Conservation (phyloP, 768 basidiomycete genomes). For the Pisolithus orientalis region DNA sequence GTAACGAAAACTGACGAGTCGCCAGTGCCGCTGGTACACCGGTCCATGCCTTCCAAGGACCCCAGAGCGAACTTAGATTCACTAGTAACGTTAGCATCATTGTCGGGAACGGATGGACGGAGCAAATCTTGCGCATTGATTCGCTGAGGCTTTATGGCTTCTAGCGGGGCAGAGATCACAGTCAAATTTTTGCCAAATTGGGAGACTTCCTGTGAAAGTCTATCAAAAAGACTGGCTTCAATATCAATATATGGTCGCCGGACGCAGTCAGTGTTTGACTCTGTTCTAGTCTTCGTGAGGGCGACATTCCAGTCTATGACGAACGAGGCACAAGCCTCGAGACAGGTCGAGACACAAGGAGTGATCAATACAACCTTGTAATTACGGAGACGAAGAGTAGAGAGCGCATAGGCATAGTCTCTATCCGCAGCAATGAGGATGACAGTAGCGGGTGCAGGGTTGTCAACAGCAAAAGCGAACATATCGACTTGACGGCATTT, state of each 20-base stretch:
- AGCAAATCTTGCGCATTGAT: constrained; percentile 19
- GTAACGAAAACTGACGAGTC: constrained; percentile 3
- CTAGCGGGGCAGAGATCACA: background rate
- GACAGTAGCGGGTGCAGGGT: constrained; percentile 45
- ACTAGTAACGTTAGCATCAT: constrained; percentile 4
- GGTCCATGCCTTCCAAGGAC: constrained; percentile 5
- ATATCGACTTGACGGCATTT: constrained; percentile 49
- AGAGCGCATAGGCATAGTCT: constrained; percentile 61
- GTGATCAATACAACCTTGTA: constrained; percentile 48
- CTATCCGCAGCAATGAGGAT: constrained; percentile 63
- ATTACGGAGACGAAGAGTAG: constrained; percentile 46
- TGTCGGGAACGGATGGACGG: constrained; percentile 10
- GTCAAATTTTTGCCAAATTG: constrained; percentile 9
- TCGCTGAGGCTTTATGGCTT: constrained; percentile 8
- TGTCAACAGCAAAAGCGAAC: constrained; percentile 61
- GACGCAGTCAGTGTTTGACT: constrained; percentile 10
- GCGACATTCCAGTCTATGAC: constrained; percentile 46
- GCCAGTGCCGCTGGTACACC: constrained; percentile 2
- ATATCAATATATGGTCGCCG: constrained; percentile 23
- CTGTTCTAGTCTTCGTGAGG: constrained; percentile 28
- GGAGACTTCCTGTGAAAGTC: constrained; percentile 18
- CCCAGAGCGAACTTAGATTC: constrained; percentile 1
- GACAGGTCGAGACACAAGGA: constrained; percentile 34
- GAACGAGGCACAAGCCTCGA: constrained; percentile 49
- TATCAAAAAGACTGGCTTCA: constrained; percentile 15